Percentiles rank a stretch among this genome's conserved stretches.
Evolutionary conservation across 306 rosid genomes (phyloP).

Genomic region (Spatholobus suberectus): DNA sequence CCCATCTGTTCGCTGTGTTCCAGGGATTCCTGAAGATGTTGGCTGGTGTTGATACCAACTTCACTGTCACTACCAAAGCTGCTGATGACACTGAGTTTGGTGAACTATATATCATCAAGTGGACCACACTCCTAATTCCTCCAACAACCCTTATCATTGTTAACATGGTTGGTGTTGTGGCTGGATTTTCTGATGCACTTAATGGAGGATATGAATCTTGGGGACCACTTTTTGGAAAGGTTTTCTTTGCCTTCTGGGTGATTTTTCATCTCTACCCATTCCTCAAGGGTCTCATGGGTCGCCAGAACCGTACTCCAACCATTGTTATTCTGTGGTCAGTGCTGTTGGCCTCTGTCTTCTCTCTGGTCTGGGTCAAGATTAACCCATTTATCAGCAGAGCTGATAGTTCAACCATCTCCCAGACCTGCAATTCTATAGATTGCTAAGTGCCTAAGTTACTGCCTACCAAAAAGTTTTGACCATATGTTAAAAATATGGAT

Average conservation of each 20-base stretch:
- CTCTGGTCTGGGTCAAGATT: constrained; percentile 93
- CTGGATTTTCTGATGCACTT: constrained; percentile 96
- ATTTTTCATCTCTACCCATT: constrained; percentile 94
- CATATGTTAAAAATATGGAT: not conserved
- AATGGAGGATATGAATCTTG: constrained; percentile 93
- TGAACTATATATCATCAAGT: constrained; percentile 85
- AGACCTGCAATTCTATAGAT: constrained; percentile 80
- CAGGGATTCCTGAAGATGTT: constrained; percentile 93
- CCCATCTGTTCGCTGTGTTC: constrained; percentile 95
- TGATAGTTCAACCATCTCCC: constrained; percentile 59
- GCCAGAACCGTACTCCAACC: constrained; percentile 96
- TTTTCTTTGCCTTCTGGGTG: constrained; percentile 96
- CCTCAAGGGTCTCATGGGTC: constrained; percentile 99
- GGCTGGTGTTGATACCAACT: constrained; percentile 94
- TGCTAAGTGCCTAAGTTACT: constrained; percentile 66
- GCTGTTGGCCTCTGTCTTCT: constrained; percentile 92
- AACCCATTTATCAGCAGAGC: constrained; percentile 81
- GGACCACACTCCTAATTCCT: constrained; percentile 95
- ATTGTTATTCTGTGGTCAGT: constrained; percentile 95
- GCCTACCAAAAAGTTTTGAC: constrained; percentile 36
- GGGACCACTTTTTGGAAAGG: constrained; percentile 97
- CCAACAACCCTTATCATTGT: constrained; percentile 86
- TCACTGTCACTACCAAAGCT: constrained; percentile 91
- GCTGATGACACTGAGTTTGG: constrained; percentile 89
- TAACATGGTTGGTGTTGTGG: constrained; percentile 93